A percentile compares a stretch with the other conserved stretches of the same genome.
phyloP scores from a whole-genome alignment of 805 yeast species.

The Saturnispora sanitii region DNA sequence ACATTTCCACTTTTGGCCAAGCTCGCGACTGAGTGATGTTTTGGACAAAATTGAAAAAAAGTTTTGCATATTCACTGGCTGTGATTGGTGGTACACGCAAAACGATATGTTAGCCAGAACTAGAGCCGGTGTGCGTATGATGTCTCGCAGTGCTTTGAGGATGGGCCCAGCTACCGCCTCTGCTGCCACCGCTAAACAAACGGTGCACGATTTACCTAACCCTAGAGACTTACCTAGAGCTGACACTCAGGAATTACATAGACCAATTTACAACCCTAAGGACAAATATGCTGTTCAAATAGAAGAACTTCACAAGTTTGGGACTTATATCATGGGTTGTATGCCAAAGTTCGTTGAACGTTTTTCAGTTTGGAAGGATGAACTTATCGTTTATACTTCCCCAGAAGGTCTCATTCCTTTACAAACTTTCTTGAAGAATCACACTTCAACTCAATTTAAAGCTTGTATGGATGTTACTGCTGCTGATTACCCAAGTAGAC shows the following conservation, averaged over 20 bases:
- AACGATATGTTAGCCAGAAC: constrained; percentile 8
- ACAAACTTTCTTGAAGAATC: constrained; percentile 59
- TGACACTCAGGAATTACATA: constrained; percentile 25
- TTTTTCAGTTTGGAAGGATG: constrained; percentile 87
- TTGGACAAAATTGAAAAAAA: too few relatives aligned
- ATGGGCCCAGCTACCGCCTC: constrained; percentile 7
- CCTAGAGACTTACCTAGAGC: constrained; percentile 28
- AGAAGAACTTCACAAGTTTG: constrained; percentile 74
- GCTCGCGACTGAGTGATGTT: too few relatives aligned
- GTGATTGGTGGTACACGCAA: too few relatives aligned
- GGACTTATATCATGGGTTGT: constrained; percentile 65
- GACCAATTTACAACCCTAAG: constrained; percentile 63
- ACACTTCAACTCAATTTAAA: constrained; percentile 74
- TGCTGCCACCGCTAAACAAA: constrained; percentile 7
- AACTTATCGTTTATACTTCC: constrained; percentile 63
- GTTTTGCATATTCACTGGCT: too few relatives aligned
- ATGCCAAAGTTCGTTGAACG: constrained; percentile 77
- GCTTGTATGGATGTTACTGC: constrained; percentile 74
- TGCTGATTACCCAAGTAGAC: constrained; percentile 76
- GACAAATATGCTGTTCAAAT: constrained; percentile 57
- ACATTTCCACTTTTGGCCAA: neutral
- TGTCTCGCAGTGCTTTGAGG: constrained; percentile 6
- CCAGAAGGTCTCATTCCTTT: constrained; percentile 71
- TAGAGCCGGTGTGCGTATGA: constrained; percentile 4
- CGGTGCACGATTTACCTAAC: constrained; percentile 24